phyloP scores from a whole-genome alignment of 225 moss, liverwort and hornwort genomes.

The Pleurozium schreberi region DNA sequence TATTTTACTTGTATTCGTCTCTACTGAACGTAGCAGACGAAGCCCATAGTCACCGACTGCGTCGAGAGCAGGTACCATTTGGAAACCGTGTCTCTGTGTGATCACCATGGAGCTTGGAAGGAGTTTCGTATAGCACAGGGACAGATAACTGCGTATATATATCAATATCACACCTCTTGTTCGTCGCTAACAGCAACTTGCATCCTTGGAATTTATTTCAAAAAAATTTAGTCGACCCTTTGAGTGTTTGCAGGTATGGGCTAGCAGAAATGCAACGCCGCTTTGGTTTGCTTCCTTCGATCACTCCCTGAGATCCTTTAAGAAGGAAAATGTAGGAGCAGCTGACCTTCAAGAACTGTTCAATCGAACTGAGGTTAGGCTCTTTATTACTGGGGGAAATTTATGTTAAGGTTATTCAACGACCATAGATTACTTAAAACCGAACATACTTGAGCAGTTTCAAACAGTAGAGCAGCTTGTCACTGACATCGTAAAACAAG shows the following conservation, averaged over 20 bases:
- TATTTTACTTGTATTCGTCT: constrained; percentile 88
- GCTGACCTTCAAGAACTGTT: constrained; percentile 72
- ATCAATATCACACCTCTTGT: background rate
- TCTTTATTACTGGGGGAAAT: background rate
- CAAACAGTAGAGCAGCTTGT: background rate
- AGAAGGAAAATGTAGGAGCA: constrained; percentile 56
- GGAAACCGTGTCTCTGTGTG: background rate
- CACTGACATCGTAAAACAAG: background rate
- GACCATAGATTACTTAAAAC: background rate
- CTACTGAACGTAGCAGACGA: constrained; percentile 94
- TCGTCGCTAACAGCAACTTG: background rate
- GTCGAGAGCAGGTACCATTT: constrained; percentile 71
- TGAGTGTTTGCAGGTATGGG: constrained; percentile 65
- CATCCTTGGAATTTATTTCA: background rate
- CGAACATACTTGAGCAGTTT: background rate
- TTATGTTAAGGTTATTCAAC: background rate
- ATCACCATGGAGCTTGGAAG: background rate
- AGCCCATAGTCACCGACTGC: constrained; percentile 87
- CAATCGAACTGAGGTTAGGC: constrained; percentile 64
- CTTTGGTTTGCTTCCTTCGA: constrained; percentile 96
- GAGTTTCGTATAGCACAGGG: background rate
- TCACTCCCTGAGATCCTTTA: constrained; percentile 68
- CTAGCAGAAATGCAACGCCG: constrained; percentile 79
- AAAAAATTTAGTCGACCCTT: background rate
- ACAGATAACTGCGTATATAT: background rate